Evolutionary conservation across 345 rosid species (phyloP).

Genomic region (Rubroshorea leprosula): DNA sequence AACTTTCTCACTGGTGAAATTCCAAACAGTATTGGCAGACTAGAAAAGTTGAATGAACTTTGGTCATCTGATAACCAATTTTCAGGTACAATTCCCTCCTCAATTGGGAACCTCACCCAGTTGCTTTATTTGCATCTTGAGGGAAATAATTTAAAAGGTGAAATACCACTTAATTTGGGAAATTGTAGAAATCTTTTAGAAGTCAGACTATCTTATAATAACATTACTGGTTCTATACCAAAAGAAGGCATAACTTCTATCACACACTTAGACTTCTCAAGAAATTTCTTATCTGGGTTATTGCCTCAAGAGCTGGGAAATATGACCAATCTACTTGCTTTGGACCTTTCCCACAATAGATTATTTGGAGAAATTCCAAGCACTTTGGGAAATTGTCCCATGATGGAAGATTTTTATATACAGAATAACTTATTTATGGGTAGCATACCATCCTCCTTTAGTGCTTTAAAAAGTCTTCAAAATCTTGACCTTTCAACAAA

Average conservation of each 20-base stretch:
- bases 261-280: not conserved
- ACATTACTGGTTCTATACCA: conserved; percentile 15
- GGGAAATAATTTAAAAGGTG: conserved; percentile 19
- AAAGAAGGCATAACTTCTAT: not conserved
- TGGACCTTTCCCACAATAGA: conserved; percentile 14
- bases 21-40: conserved; percentile 14
- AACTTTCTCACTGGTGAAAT: conserved; percentile 15
- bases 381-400: conserved; percentile 12
- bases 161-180: conserved; percentile 16
- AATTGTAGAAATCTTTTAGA: not conserved
- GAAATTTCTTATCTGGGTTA: conserved; percentile 6
- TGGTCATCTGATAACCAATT: conserved; percentile 1
- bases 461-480: conserved; percentile 13
- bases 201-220: conserved; percentile 6
- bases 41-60: not conserved
- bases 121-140: not conserved
- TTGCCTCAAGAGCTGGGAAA: conserved; percentile 7
- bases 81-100: conserved; percentile 8
- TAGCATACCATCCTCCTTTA: conserved; percentile 11
- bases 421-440: conserved; percentile 12
- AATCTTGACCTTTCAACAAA: conserved; percentile 19
- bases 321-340: not conserved
- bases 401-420: conserved; percentile 8
- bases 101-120: conserved; percentile 10
- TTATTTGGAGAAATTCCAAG: conserved; percentile 17